These are phyloP conservation scores for Candida krabiensis DNA, from an alignment of 805 yeast genomes.

Conservation along the genomic window DNA sequence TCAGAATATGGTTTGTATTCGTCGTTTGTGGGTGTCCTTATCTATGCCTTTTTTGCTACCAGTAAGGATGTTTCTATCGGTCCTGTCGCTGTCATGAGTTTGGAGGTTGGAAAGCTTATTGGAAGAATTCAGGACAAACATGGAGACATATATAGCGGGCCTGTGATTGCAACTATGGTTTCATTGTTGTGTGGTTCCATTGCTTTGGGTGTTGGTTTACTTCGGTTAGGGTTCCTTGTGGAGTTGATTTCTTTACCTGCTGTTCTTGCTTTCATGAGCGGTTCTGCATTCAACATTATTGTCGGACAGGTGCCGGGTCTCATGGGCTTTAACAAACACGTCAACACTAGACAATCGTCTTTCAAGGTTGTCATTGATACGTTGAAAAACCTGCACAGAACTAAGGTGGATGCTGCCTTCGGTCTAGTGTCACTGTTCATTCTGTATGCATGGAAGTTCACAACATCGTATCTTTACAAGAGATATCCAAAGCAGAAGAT, in stretches of 20 bases:
- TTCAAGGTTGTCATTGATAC: slow-evolving; percentile 69
- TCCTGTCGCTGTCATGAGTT: slow-evolving; percentile 95
- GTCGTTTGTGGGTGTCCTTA: slow-evolving; percentile 86
- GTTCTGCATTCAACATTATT: slow-evolving; percentile 83
- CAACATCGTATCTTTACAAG: slow-evolving; percentile 59
- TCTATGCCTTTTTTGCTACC: slow-evolving; percentile 89
- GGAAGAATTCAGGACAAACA: slow-evolving; percentile 54
- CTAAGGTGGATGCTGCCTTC: slow-evolving; percentile 83
- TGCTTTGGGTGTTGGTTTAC: slow-evolving; percentile 76
- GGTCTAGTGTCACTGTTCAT: slow-evolving; percentile 75
- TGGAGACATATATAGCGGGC: slow-evolving; percentile 47
- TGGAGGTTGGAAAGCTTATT: slow-evolving; percentile 78
- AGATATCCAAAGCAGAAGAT: slow-evolving; percentile 58
- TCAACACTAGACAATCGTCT: slow-evolving; percentile 73
- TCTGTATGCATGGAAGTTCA: slow-evolving; percentile 70
- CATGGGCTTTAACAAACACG: slow-evolving; percentile 67
- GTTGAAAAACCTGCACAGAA: slow-evolving; percentile 65
- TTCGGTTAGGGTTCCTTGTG: slow-evolving; percentile 83
- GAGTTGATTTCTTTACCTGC: slow-evolving; percentile 91
- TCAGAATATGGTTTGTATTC: slow-evolving; percentile 90
- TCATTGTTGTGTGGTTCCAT: slow-evolving; percentile 84
- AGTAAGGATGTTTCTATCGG: slow-evolving; percentile 95
- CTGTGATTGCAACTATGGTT: slow-evolving; percentile 76
- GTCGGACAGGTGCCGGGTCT: slow-evolving; percentile 85
- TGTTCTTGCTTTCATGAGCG: slow-evolving; percentile 92